These are phyloP conservation scores for Harringtonia lauricola DNA, from an alignment of 2,329 filamentous ascomycete genomes.

Conservation along the genomic window DNA sequence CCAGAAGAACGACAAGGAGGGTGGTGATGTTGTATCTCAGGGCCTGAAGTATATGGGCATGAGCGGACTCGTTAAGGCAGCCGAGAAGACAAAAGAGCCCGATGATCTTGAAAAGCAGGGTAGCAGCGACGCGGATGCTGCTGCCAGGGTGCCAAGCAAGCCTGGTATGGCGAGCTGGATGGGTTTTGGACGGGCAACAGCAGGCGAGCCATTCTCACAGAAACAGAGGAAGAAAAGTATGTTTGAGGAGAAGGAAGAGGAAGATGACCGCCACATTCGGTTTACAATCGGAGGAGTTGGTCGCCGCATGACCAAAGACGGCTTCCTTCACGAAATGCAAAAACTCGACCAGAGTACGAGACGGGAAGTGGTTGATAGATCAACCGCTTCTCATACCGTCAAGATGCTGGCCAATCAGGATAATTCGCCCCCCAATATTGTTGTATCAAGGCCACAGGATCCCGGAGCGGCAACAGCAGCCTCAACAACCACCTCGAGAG, in stretches of 20 bases:
- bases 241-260: conserved; percentile 32
- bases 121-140: conserved; percentile 20
- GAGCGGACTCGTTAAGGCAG: conserved; percentile 29
- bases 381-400: conserved; percentile 33
- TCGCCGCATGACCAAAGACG: conserved; percentile 65
- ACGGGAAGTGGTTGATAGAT: conserved; percentile 40
- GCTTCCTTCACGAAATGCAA: conserved; percentile 66
- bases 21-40: conserved; percentile 25
- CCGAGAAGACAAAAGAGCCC: conserved; percentile 19
- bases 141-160: conserved; percentile 23
- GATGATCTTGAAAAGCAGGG: conserved; percentile 18
- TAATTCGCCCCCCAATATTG: conserved; percentile 3
- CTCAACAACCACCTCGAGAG: neutral
- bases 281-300: conserved; percentile 69
- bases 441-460: neutral
- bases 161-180: conserved; percentile 38
- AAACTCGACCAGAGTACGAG: conserved; percentile 58
- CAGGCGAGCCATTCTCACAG: conserved; percentile 16
- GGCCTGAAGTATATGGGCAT: conserved; percentile 45
- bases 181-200: conserved; percentile 25
- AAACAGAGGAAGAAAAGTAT: conserved; percentile 28
- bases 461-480: neutral
- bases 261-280: conserved; percentile 60
- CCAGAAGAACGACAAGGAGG: conserved; percentile 32
- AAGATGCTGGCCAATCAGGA: conserved; percentile 38